These are phyloP conservation scores for Penicillium aurantiogriseum DNA, from an alignment of 2,329 filamentous ascomycete genomes.

Conservation along the genomic window DNA sequence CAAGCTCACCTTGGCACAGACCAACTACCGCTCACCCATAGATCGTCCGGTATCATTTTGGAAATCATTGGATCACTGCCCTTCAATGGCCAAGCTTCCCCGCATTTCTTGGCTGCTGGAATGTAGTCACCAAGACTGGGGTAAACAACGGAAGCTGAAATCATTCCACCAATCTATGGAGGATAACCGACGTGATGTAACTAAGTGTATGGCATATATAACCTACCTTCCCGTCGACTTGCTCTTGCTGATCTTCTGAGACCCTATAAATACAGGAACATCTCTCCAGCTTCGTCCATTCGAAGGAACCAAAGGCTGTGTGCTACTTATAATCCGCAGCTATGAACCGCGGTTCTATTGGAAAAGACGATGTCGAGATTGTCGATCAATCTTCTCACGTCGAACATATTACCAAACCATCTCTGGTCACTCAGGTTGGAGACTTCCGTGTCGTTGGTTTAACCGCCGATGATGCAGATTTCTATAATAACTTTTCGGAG, in stretches of 20 bases:
- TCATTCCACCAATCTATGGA: neutral
- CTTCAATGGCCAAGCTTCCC: slow-evolving; percentile 8
- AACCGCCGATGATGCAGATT: slow-evolving; percentile 14
- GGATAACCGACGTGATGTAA: slow-evolving; percentile 3
- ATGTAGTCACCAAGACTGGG: slow-evolving; percentile 7
- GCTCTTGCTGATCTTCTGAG: neutral
- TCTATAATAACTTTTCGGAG: slow-evolving; percentile 7
- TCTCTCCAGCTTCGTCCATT: neutral
- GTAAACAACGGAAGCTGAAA: neutral
- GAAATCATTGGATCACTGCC: neutral
- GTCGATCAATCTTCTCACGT: slow-evolving; percentile 9
- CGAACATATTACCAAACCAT: slow-evolving; percentile 8
- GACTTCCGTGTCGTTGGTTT: slow-evolving; percentile 13
- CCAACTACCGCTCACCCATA: neutral
- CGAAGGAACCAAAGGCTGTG: neutral
- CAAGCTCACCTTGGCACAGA: neutral
- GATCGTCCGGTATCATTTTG: neutral
- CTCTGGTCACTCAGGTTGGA: neutral
- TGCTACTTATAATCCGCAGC: neutral
- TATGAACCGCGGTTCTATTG: slow-evolving; percentile 9
- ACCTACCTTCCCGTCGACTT: neutral
- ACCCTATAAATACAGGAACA: no score
- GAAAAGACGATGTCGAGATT: slow-evolving; percentile 12
- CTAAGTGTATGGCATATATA: slow-evolving; percentile 1
- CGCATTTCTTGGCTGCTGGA: slow-evolving; percentile 6